phyloP scores from a whole-genome alignment of 176 grass and related monocot genomes.

The Triticum dicoccoides region DNA sequence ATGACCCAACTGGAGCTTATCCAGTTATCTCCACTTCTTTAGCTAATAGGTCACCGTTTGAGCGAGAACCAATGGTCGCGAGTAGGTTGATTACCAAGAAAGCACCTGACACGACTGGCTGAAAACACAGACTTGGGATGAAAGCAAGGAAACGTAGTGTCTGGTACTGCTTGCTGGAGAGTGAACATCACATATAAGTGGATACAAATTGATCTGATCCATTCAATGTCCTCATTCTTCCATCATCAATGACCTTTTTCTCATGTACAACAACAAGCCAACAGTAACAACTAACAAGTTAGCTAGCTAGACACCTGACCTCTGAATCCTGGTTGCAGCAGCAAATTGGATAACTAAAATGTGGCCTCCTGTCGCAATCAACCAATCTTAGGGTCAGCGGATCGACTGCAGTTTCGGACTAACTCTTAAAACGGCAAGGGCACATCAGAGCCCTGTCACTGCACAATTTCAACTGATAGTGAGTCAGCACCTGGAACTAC shows the following conservation, averaged over 20 bases:
- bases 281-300: background rate
- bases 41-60: background rate
- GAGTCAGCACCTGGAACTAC: background rate
- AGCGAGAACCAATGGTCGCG: background rate
- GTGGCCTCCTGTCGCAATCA: background rate
- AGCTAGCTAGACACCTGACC: background rate
- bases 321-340: background rate
- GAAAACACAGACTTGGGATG: background rate
- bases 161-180: background rate
- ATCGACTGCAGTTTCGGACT: background rate
- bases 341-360: background rate
- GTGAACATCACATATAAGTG: background rate
- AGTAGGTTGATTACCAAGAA: slow-evolving; percentile 1
- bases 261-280: background rate
- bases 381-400: background rate
- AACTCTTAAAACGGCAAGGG: background rate
- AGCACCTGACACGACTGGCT: background rate
- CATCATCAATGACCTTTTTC: background rate
- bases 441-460: background rate
- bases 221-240: background rate
- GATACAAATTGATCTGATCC: background rate
- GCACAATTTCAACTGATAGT: background rate
- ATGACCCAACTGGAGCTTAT: background rate
- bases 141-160: background rate
- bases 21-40: background rate